phyloP scores from a whole-genome alignment of 345 rosid genomes.

The Leavenworthia alabamica region DNA sequence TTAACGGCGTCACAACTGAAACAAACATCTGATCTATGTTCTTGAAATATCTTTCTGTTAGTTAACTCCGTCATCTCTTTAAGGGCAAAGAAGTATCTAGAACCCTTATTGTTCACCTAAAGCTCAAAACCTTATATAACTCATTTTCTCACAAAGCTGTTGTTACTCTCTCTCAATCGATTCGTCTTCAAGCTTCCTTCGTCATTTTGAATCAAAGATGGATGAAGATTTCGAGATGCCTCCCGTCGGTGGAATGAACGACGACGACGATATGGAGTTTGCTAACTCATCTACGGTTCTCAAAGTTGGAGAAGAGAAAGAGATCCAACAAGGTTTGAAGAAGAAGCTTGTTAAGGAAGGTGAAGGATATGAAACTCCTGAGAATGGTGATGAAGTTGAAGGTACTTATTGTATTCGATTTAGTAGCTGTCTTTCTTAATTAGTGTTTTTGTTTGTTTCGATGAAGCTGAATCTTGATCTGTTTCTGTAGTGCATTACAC shows the following conservation, averaged over 20 bases:
- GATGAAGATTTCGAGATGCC: slow-evolving; percentile 61
- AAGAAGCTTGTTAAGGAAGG: slow-evolving; percentile 82
- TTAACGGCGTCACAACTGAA: too few species aligned
- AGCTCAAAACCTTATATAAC: too few species aligned
- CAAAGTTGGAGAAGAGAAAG: slow-evolving; percentile 71
- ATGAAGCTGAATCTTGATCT: slow-evolving; percentile 2
- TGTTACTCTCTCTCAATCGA: too few species aligned
- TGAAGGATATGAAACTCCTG: slow-evolving; percentile 62
- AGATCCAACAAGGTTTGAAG: slow-evolving; percentile 78
- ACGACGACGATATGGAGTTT: slow-evolving; percentile 44
- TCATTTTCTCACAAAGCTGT: too few species aligned
- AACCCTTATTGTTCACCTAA: too few species aligned
- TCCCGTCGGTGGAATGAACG: slow-evolving; percentile 40
- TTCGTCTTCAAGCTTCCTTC: too few species aligned
- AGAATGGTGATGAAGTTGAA: slow-evolving; percentile 77
- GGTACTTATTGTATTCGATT: slow-evolving; percentile 32
- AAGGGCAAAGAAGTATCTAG: too few species aligned
- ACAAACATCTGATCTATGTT: too few species aligned
- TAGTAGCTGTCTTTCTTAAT: neutral
- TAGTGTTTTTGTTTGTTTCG: neutral
- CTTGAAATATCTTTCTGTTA: too few species aligned
- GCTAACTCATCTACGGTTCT: slow-evolving; percentile 10
- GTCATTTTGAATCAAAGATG: slow-evolving; percentile 31
- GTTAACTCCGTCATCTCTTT: too few species aligned
- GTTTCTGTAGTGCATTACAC: slow-evolving; percentile 50